Base-by-base conservation (phyloP, 139 green algal genomes). In the Raphidocelis subcapitata region DNA sequence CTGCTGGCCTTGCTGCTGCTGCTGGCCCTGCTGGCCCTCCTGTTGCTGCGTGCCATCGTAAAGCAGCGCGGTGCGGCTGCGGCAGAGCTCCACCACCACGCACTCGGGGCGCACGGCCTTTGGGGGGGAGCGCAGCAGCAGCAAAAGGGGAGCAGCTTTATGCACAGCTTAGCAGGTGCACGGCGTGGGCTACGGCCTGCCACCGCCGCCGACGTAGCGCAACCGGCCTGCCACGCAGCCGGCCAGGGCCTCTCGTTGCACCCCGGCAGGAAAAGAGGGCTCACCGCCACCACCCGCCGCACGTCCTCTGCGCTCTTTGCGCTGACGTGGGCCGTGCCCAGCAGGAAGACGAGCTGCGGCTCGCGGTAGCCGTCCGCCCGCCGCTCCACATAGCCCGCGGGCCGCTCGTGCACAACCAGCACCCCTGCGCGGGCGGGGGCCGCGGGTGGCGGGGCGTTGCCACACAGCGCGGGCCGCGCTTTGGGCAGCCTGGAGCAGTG, bases 81-180 rank as follows among this genome's bases (percentile, higher is more conserved):
- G 73, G 62, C 91, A 95, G 28, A 96, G 79, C 79, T 94, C 90
- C 29, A 96, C 89, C 5, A 95, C 89, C 29, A 95, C 86, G 8
- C 55, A 75, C 15, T 95, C 73, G 1, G 90, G 90, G 52, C 76
- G 68, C 32, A 91, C 83, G 0, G 83, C 80, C 73, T 63, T n/a
- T n/a, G n/a, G 52, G 3, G 26, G 51, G 4, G 4, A 12, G 62
- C 14, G 35, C 16, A 21, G 21, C 33, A 35, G 33, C 12, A 32
- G 5, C 36, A 28, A 62, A 26, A 36, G 41, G 47, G 29, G 5
- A 2, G 14, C 26, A 24, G 37, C 46, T 8, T 24, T n/a, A 24
- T 10, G 29, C 24, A 18, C 37, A 36, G 24, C n/a, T 67, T 24
- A n/a, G n/a, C n/a, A n/a, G n/a, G n/a, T n/a, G n/a, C n/a, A n/a